A percentile compares a stretch with the other conserved stretches of the same genome.
Conservation (phyloP, 2,329 filamentous ascomycete genomes). For the Bipolaris victoriae region DNA sequence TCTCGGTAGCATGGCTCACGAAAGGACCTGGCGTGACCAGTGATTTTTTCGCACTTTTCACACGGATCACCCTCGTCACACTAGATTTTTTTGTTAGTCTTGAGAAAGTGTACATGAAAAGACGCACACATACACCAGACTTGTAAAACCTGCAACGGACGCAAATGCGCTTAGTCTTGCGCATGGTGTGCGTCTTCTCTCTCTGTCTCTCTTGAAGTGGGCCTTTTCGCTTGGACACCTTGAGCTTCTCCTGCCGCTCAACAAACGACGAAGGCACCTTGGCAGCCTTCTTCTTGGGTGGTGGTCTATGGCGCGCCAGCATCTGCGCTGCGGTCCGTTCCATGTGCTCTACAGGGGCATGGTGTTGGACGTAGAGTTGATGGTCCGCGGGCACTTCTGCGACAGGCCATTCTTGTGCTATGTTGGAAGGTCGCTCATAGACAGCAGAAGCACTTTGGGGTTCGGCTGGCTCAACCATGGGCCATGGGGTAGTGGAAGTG, state of each 20-base stretch:
- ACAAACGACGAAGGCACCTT: constrained; percentile 44
- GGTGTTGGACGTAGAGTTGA: constrained; percentile 21
- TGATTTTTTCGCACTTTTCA: constrained; percentile 40
- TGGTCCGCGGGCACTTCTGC: constrained; percentile 19
- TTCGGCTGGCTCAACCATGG: constrained; percentile 15
- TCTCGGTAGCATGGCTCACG: constrained; percentile 43
- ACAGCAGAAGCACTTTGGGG: constrained; percentile 14
- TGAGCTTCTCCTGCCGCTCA: constrained; percentile 42
- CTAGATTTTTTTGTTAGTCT: constrained; percentile 21
- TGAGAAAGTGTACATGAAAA: neutral
- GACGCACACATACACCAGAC: constrained; percentile 31
- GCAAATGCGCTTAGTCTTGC: constrained; percentile 41
- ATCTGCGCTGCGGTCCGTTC: constrained; percentile 6
- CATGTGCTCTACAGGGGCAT: constrained; percentile 15
- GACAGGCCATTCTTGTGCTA: constrained; percentile 29
- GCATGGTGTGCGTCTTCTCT: constrained; percentile 45
- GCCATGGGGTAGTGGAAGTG: constrained; percentile 25
- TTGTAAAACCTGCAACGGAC: constrained; percentile 48
- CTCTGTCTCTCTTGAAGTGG: constrained; percentile 36
- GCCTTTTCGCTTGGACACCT: constrained; percentile 41
- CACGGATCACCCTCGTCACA: constrained; percentile 45
- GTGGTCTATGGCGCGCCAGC: constrained; percentile 20
- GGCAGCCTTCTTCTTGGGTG: constrained; percentile 34
- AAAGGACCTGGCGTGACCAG: constrained; percentile 40
- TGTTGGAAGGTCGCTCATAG: constrained; percentile 24